Evolutionary conservation across 768 basidiomycete species (phyloP).

Genomic region (Boletus rubropictus): DNA sequence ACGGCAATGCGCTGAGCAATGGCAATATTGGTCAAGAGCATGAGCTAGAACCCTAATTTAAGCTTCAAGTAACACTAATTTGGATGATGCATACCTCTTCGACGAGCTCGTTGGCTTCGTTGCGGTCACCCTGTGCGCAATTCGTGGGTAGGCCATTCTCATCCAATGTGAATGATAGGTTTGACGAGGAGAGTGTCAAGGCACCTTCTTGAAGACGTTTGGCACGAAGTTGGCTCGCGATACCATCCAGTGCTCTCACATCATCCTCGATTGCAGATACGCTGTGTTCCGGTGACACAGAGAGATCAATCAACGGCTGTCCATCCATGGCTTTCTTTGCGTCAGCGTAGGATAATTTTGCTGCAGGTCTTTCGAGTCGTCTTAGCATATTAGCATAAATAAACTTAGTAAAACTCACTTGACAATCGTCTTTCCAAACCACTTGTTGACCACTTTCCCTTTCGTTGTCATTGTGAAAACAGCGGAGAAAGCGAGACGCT

Average conservation of each 20-base stretch:
- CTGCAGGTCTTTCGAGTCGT: conserved; percentile 59
- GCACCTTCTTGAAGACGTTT: conserved; percentile 79
- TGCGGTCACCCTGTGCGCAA: conserved; percentile 58
- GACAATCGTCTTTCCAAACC: conserved; percentile 91
- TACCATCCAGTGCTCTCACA: conserved; percentile 57
- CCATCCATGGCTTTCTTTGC: conserved; percentile 83
- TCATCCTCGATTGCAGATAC: conserved; percentile 66
- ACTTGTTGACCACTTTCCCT: conserved; percentile 77
- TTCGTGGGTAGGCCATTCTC: conserved; percentile 75
- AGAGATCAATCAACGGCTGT: conserved; percentile 45
- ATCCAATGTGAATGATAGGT: conserved; percentile 74
- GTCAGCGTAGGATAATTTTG: conserved; percentile 76
- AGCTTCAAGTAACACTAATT: conserved; percentile 1
- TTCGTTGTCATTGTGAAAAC: conserved; percentile 83
- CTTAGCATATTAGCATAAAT: not conserved
- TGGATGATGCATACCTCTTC: conserved; percentile 64
- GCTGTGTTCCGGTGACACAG: conserved; percentile 53
- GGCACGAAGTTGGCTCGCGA: conserved; percentile 68
- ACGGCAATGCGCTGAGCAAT: conserved; percentile 93
- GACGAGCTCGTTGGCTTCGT: conserved; percentile 73
- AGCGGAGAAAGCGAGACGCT: conserved; percentile 87
- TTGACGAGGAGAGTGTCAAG: conserved; percentile 61
- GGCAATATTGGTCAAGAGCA: conserved; percentile 86
- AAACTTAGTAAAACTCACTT: conserved; percentile 46
- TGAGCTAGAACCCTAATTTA: conserved; percentile 53